phyloP scores from a whole-genome alignment of 2,329 filamentous ascomycete species.

The Cylindrodendrum hubeiense region DNA sequence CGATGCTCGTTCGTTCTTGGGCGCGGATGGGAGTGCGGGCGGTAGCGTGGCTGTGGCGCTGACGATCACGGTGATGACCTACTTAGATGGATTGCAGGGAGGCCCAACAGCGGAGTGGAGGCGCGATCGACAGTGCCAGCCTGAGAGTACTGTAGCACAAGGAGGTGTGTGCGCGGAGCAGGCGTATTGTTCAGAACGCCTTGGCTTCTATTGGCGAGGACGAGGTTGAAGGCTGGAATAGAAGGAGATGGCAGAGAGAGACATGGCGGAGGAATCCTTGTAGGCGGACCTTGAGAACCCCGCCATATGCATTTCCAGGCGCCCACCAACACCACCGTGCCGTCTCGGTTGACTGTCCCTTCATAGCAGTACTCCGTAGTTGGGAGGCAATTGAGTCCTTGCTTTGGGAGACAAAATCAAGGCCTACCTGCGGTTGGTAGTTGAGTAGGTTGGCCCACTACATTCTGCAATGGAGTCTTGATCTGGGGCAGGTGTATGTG shows the following conservation, averaged over 20 bases:
- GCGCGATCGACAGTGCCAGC: constrained; percentile 9
- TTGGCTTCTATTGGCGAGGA: neutral
- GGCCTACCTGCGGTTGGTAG: neutral
- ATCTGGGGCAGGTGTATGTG: neutral
- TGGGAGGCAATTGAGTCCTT: neutral
- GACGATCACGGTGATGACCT: neutral
- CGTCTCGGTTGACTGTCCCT: neutral
- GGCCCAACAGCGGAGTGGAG: neutral
- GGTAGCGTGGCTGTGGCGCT: constrained; percentile 7
- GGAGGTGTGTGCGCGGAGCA: neutral
- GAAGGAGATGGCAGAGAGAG: neutral
- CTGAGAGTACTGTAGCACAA: neutral
- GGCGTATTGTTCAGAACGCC: constrained; percentile 4
- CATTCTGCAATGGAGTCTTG: neutral
- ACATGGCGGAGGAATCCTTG: constrained; percentile 8
- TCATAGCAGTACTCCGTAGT: neutral
- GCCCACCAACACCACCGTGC: neutral
- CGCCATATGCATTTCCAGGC: constrained; percentile 13
- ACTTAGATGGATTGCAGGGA: neutral
- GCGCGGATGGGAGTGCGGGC: neutral
- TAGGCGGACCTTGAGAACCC: constrained; percentile 7
- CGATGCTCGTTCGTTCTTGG: constrained; percentile 7
- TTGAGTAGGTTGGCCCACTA: too few relatives aligned
- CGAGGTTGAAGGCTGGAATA: neutral
- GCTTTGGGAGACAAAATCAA: neutral